phyloP scores from a whole-genome alignment of 345 rosid species.

The Corchorus olitorius region DNA sequence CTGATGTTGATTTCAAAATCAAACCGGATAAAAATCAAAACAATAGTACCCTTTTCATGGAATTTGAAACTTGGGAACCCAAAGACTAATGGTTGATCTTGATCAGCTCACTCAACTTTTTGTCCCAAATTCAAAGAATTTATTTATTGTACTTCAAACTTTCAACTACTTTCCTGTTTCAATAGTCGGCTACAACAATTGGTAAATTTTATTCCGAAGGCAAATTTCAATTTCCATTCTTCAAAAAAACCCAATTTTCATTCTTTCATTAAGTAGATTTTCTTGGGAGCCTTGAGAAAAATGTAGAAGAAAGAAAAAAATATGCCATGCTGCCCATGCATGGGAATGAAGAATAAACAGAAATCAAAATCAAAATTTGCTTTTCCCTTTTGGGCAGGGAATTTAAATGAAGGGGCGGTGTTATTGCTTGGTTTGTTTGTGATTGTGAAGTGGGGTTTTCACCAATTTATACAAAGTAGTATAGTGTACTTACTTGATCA shows the following conservation, averaged over 20 bases:
- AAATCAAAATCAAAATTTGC: not conserved
- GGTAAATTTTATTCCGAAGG: no score
- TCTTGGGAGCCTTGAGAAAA: not conserved
- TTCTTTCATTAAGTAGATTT: not conserved
- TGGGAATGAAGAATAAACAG: not conserved
- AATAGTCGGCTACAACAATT: no score
- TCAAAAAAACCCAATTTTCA: no score
- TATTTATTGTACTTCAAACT: not conserved
- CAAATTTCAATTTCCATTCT: no score
- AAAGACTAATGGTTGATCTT: not conserved
- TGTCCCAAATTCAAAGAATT: not conserved
- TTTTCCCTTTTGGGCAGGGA: not conserved
- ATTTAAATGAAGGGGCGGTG: not conserved
- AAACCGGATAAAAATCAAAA: not conserved
- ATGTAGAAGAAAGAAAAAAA: not conserved
- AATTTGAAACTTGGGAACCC: not conserved
- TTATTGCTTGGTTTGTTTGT: not conserved
- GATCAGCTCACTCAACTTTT: not conserved
- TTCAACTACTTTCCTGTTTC: not conserved
- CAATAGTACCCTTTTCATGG: not conserved
- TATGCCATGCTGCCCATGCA: not conserved
- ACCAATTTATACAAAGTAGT: not conserved
- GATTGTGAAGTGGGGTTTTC: not conserved
- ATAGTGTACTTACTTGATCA: no score
- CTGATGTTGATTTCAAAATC: not conserved